Conservation (phyloP, 176 grass and related monocot species). For the Eleusine coracana region DNA sequence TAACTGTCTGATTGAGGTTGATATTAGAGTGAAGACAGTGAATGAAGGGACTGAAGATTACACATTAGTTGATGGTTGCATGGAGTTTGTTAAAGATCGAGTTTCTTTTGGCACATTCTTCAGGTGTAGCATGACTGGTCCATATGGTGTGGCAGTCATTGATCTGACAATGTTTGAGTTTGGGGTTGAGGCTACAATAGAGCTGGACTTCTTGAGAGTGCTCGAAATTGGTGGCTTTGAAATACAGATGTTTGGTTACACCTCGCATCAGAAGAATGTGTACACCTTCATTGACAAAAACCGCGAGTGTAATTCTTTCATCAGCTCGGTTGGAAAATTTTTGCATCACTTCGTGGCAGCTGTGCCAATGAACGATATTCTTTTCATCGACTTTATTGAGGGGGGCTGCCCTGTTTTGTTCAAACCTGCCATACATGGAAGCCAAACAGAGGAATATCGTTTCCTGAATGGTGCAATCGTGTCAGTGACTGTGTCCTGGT, state of each 20-base stretch:
- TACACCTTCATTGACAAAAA: slow-evolving; percentile 11
- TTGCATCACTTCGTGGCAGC: neutral
- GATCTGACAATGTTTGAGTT: neutral
- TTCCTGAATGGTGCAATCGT: neutral
- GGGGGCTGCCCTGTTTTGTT: neutral
- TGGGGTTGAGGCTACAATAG: slow-evolving; percentile 20
- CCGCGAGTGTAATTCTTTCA: neutral
- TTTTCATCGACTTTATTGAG: slow-evolving; percentile 21
- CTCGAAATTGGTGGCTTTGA: neutral
- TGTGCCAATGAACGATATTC: neutral
- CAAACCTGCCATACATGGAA: slow-evolving; percentile 18
- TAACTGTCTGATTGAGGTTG: slow-evolving; percentile 31
- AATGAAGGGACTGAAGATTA: neutral
- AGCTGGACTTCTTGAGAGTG: slow-evolving; percentile 10
- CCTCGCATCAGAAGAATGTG: neutral
- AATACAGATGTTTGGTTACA: slow-evolving; percentile 21
- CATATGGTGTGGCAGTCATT: slow-evolving; percentile 6
- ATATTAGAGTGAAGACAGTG: neutral
- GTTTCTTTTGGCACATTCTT: neutral
- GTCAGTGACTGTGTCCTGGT: neutral
- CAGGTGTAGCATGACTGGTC: neutral
- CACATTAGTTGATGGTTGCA: slow-evolving; percentile 22
- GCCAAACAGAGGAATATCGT: neutral
- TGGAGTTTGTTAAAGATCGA: neutral
- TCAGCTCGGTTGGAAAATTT: neutral